Evolutionary conservation across 768 basidiomycete species (phyloP).

Genomic region (Collybiopsis confluens): DNA sequence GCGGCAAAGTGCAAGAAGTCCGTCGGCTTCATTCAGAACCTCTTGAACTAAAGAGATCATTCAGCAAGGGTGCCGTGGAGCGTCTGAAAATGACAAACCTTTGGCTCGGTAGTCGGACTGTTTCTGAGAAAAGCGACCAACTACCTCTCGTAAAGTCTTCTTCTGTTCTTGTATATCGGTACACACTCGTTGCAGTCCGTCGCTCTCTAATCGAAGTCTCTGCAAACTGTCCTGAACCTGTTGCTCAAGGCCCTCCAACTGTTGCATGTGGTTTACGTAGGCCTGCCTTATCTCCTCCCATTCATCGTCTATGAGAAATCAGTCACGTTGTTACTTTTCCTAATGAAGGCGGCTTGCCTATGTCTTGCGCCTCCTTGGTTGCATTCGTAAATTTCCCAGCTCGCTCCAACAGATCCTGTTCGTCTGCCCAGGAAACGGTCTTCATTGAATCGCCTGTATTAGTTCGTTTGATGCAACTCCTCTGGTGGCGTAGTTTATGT

Average conservation of each 20-base stretch:
- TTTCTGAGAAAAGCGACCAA: constrained; percentile 16
- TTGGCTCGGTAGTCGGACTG: constrained; percentile 38
- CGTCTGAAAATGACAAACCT: constrained; percentile 23
- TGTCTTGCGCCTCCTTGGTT: constrained; percentile 34
- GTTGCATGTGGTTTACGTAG: constrained; percentile 60
- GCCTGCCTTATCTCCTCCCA: constrained; percentile 53
- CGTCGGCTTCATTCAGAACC: constrained; percentile 36
- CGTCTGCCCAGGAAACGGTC: constrained; percentile 74
- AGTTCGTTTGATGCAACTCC: constrained; percentile 63
- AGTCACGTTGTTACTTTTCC: background rate
- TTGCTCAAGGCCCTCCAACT: constrained; percentile 51
- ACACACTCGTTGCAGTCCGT: constrained; percentile 38
- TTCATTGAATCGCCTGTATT: constrained; percentile 56
- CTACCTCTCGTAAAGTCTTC: constrained; percentile 29
- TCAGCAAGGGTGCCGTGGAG: background rate
- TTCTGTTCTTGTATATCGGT: constrained; percentile 38
- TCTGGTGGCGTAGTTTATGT: constrained; percentile 36
- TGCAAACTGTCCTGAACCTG: constrained; percentile 46
- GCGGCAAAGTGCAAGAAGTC: constrained; percentile 27
- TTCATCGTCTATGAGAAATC: constrained; percentile 40
- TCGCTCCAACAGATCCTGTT: constrained; percentile 54
- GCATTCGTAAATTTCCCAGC: constrained; percentile 43
- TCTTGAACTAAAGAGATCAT: constrained; percentile 30
- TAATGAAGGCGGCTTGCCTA: constrained; percentile 22
- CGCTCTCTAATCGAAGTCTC: constrained; percentile 38